These are phyloP conservation scores for Cucumis melo DNA, from an alignment of 306 rosid species.

Conservation along the genomic window DNA sequence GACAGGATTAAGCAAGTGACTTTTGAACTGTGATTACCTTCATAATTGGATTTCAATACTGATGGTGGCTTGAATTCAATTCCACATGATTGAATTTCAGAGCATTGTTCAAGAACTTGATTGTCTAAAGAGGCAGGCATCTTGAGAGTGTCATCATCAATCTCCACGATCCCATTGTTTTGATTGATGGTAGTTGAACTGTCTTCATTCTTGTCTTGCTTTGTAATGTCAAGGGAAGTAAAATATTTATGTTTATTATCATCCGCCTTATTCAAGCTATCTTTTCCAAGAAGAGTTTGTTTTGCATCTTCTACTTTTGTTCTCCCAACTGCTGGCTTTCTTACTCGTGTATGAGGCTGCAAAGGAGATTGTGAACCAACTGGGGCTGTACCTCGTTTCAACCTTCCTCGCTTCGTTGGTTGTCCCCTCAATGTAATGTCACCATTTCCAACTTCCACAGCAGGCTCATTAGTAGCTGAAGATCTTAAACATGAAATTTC, in stretches of 20 bases:
- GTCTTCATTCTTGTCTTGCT: neutral
- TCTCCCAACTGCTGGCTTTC: neutral
- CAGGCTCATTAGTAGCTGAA: neutral
- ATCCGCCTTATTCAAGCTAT: neutral
- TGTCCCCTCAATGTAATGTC: neutral
- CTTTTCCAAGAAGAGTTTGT: neutral
- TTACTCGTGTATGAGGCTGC: neutral
- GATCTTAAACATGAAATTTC: conserved; percentile 22
- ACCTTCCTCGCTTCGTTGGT: neutral
- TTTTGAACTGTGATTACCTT: conserved; percentile 9
- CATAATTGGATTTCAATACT: conserved; percentile 24
- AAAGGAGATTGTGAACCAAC: neutral
- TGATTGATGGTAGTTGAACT: neutral
- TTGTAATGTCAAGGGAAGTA: neutral
- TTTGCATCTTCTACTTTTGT: neutral
- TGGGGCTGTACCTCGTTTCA: neutral
- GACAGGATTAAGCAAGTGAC: neutral
- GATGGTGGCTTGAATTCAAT: neutral
- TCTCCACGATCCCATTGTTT: neutral
- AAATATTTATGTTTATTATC: neutral
- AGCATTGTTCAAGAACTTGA: neutral
- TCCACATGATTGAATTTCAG: neutral
- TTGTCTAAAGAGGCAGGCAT: neutral
- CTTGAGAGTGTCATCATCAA: neutral
- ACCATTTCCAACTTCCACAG: neutral